Base-by-base conservation (phyloP, 139 green algal species). In the Chlamydomonas urium region DNA sequence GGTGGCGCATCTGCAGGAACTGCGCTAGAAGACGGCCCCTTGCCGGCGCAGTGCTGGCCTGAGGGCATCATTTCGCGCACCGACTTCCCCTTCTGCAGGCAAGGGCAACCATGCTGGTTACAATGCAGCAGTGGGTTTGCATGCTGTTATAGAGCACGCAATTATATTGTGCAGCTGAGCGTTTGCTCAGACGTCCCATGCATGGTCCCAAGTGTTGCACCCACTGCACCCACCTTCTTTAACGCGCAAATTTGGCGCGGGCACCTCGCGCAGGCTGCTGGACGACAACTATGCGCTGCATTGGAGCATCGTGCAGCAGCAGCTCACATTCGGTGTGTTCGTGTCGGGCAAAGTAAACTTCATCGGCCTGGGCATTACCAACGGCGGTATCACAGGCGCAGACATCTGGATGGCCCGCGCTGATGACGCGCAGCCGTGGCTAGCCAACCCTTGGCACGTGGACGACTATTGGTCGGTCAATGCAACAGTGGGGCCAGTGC, bases 391-490 rank as follows among this genome's bases (percentile, higher is more conserved):
- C 17, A 63, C 53, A 34, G 53, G 53, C 29, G 53, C 53, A 32
- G 53, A 63, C 53, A 63, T 63, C 10, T 63, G 53, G 53, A 33
- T 63, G 26, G 53, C 53, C 6, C 21, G 53, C 17, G 29, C 17
- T 63, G 53, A 63, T 26, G 53, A 63, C 26, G 53, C 53, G 6
- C 53, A 63, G 53, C 53, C 53, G 14, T 63, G 53, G 53, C 26
- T 63, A 5, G 19, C 26, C 61, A 69, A n/a, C 36, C 31, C 29
- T 3, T 69, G 61, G 61, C 61, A 42, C 61, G 48, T 69, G 3
- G 61, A 42, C 4, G 61, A 69, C 61, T 69, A 69, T 32, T 69
- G 61, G 61, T 63, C 10, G 10, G 31, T 32, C 24, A 69, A 38
- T 4, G 33, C 6, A 2, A 48, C 24, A 50, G 4, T 10, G 8